phyloP scores from a whole-genome alignment of 2,329 filamentous ascomycete species.

The Clarireedia homoeocarpa region DNA sequence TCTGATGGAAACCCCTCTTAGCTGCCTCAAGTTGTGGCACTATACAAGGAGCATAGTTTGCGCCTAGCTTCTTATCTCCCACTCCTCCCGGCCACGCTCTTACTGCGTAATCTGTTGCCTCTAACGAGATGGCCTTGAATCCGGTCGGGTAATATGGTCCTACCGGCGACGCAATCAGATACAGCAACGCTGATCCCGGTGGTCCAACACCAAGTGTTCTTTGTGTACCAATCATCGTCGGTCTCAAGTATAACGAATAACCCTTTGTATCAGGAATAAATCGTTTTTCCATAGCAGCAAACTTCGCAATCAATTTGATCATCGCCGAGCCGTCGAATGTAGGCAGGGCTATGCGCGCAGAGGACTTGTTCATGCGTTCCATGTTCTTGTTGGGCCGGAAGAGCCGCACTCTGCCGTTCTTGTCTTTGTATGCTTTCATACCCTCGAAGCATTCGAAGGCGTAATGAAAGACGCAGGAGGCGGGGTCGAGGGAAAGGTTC shows the following conservation, averaged over 20 bases:
- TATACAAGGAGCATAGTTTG: conserved; percentile 99
- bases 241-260: conserved; percentile 91
- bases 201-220: conserved; percentile 85
- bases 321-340: conserved; percentile 69
- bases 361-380: conserved; percentile 85
- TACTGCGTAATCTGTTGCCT: conserved; percentile 93
- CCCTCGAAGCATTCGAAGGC: conserved; percentile 97
- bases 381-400: conserved; percentile 97
- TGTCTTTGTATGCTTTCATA: conserved; percentile 98
- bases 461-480: conserved; percentile 97
- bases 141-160: conserved; percentile 97
- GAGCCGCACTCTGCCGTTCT: conserved; percentile 66
- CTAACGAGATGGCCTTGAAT: conserved; percentile 93
- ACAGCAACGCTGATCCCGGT: conserved; percentile 87
- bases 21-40: conserved; percentile 92
- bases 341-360: conserved; percentile 84
- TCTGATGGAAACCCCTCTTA: conserved; percentile 91
- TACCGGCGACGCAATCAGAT: conserved; percentile 91
- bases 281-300: conserved; percentile 73
- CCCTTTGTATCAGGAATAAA: conserved; percentile 84
- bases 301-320: conserved; percentile 72
- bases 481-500: conserved; percentile 92
- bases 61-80: conserved; percentile 95
- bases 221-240: conserved; percentile 96
- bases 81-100: conserved; percentile 97